phyloP scores from a whole-genome alignment of 73 alveolate species.

The Paramecium sexaurelia region DNA sequence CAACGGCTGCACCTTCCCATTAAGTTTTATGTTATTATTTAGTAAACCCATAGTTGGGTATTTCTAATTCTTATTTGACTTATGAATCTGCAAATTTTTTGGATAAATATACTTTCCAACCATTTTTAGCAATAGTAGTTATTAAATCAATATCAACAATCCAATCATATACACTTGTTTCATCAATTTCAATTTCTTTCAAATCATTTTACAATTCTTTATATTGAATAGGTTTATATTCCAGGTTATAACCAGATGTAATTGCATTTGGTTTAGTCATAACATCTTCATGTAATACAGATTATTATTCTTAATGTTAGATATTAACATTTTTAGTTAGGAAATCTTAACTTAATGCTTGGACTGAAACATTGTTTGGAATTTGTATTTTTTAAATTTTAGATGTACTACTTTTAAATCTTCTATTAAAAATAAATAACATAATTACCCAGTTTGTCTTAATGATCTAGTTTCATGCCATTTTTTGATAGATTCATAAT shows the following conservation, averaged over 20 bases:
- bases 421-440: neutral
- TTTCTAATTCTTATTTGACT: slow-evolving; percentile 9
- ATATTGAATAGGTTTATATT: slow-evolving; percentile 14
- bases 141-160: slow-evolving; percentile 65
- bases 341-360: slow-evolving; percentile 21
- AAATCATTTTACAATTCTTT: neutral
- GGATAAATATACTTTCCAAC: slow-evolving; percentile 60
- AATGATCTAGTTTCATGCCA: slow-evolving; percentile 57
- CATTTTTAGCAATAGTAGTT: slow-evolving; percentile 56
- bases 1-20: slow-evolving; percentile 67
- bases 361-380: neutral
- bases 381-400: neutral
- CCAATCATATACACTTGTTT: slow-evolving; percentile 70
- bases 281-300: slow-evolving; percentile 29
- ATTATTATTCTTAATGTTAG: neutral
- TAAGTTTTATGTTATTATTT: neutral
- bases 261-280: slow-evolving; percentile 38
- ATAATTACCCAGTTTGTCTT: slow-evolving; percentile 26
- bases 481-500: slow-evolving; percentile 32
- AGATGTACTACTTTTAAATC: neutral
- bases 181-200: slow-evolving; percentile 51
- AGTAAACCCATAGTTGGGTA: slow-evolving; percentile 57
- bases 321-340: neutral
- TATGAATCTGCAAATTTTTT: slow-evolving; percentile 53
- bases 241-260: slow-evolving; percentile 16